Evolutionary conservation across 768 basidiomycete genomes (phyloP).

Genomic region (Cystoderma amianthinum): DNA sequence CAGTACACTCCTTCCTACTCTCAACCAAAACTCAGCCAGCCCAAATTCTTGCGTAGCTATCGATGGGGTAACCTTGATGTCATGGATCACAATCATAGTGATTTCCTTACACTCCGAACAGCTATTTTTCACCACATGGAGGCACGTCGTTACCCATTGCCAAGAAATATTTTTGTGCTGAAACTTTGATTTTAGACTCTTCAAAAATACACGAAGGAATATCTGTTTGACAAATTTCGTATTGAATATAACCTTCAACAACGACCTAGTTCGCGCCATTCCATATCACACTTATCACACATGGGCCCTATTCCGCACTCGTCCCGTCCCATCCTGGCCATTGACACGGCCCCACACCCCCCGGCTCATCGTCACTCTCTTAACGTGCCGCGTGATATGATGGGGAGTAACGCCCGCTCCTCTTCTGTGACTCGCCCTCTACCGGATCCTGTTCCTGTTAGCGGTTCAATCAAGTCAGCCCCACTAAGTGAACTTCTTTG

Average conservation of each 20-base stretch:
- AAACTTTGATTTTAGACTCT: constrained; percentile 47
- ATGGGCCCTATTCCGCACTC: constrained; percentile 37
- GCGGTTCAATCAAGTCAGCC: constrained; percentile 23
- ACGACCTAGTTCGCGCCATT: constrained; percentile 37
- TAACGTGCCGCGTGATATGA: constrained; percentile 39
- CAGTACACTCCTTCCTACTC: constrained; percentile 60
- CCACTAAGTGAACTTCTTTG: constrained; percentile 16
- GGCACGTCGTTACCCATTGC: constrained; percentile 36
- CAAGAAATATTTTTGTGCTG: background rate
- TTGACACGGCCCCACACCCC: constrained; percentile 51
- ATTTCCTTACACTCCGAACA: constrained; percentile 69
- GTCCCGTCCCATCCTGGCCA: constrained; percentile 52
- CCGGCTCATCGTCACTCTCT: constrained; percentile 37
- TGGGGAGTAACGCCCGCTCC: constrained; percentile 35
- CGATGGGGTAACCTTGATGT: constrained; percentile 85
- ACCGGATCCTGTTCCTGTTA: constrained; percentile 30
- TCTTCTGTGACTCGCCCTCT: constrained; percentile 33
- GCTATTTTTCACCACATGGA: constrained; percentile 88
- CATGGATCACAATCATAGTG: constrained; percentile 71
- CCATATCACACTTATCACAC: constrained; percentile 37
- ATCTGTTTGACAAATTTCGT: constrained; percentile 75
- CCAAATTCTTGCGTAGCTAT: constrained; percentile 66
- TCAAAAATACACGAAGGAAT: constrained; percentile 79
- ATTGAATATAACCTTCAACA: constrained; percentile 49
- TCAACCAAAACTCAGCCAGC: constrained; percentile 42